A percentile compares a stretch with the other conserved stretches of the same genome.
Conservation (phyloP, 768 basidiomycete species). For the Lentinula sp. region DNA sequence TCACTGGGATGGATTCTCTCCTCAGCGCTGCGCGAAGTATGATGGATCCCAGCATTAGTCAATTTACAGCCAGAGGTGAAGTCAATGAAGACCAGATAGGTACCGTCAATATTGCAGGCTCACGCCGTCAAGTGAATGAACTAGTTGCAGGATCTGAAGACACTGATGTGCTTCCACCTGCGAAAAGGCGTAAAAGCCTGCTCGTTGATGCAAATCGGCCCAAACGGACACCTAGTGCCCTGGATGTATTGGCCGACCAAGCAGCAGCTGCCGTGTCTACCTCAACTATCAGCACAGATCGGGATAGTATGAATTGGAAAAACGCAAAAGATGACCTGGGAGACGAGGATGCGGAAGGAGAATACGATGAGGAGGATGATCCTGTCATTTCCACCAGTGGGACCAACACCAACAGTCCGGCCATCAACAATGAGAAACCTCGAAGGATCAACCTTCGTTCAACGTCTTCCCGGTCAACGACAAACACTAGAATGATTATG, state of each 20-base stretch:
- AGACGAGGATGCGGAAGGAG: constrained; percentile 5
- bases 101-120: constrained; percentile 7
- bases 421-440: not conserved
- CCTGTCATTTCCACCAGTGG: not conserved
- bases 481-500: not conserved
- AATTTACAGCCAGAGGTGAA: constrained; percentile 1
- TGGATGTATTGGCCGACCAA: constrained; percentile 73
- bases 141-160: not conserved
- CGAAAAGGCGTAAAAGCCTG: not conserved
- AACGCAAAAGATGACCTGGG: constrained; percentile 11
- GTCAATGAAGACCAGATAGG: constrained; percentile 13
- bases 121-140: not conserved
- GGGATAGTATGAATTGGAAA: constrained; percentile 17
- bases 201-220: not conserved
- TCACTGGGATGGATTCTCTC: constrained; percentile 49
- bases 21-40: constrained; percentile 56
- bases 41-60: constrained; percentile 25
- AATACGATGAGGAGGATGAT: constrained; percentile 7
- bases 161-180: not conserved
- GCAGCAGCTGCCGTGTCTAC: constrained; percentile 48
- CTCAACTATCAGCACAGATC: constrained; percentile 16
- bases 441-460: not conserved
- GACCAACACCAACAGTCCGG: not conserved
- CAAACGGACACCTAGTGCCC: constrained; percentile 39
- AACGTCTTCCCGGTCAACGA: not conserved